These are phyloP conservation scores for Mucor piriformis DNA, from an alignment of 371 early-diverging fungal genomes.

Conservation along the genomic window DNA sequence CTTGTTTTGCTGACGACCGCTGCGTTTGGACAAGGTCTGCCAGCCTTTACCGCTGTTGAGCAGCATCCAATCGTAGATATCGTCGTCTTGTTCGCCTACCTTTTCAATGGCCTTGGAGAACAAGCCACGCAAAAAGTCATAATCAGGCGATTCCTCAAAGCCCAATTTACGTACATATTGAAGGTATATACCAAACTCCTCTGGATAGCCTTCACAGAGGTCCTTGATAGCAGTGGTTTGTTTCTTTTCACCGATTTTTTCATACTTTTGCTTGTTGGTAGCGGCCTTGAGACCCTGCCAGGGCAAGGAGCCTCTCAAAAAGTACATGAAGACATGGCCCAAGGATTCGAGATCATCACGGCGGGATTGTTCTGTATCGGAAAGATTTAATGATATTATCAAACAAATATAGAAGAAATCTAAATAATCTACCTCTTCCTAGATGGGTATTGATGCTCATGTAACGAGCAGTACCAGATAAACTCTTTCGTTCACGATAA, in stretches of 20 bases:
- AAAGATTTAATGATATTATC: background rate
- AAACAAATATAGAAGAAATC: slow-evolving; percentile 3
- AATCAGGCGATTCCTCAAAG: slow-evolving; percentile 95
- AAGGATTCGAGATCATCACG: slow-evolving; percentile 98
- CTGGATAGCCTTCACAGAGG: slow-evolving; percentile 88
- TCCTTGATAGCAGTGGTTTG: slow-evolving; percentile 84
- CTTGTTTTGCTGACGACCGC: slow-evolving; percentile 18
- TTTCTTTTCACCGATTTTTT: slow-evolving; percentile 97
- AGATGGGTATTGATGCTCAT: slow-evolving; percentile 97
- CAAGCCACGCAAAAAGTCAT: slow-evolving; percentile 79
- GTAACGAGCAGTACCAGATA: slow-evolving; percentile 97
- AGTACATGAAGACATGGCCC: slow-evolving; percentile 98
- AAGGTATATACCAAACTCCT: slow-evolving; percentile 88
- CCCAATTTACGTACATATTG: slow-evolving; percentile 70
- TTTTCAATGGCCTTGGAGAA: slow-evolving; percentile 79
- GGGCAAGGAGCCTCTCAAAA: slow-evolving; percentile 92
- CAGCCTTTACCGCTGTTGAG: slow-evolving; percentile 52
- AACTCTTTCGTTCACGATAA: slow-evolving; percentile 87
- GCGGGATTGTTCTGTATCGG: slow-evolving; percentile 81
- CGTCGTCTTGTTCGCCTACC: slow-evolving; percentile 79
- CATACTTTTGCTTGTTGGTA: slow-evolving; percentile 97
- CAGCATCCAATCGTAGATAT: slow-evolving; percentile 89
- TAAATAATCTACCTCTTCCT: slow-evolving; percentile 66
- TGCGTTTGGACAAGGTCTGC: slow-evolving; percentile 31
- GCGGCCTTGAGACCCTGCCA: slow-evolving; percentile 98